Base-by-base conservation (phyloP, 2,329 filamentous ascomycete genomes). In the Sphaerulina vaccinii region DNA sequence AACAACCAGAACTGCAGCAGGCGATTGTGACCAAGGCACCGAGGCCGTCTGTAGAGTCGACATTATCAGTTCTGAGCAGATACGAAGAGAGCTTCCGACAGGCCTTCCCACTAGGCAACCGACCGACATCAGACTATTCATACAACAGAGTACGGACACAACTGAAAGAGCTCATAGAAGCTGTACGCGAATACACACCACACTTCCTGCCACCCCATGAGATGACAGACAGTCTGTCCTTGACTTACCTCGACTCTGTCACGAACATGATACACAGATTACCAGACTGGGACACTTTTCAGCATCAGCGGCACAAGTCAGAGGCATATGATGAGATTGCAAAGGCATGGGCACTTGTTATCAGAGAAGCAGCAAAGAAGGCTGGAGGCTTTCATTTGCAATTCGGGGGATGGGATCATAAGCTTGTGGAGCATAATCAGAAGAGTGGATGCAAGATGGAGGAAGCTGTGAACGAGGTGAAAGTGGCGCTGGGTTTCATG, bases 301-400 rank as follows among this genome's bases (percentile, higher is more conserved):
- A 89, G 57, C 87, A 96, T 73, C 91, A 91, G 60, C 82, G 96
- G 63, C 89, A 95, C 75, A 96, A 96, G 71, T 87, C 96, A 60
- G 90, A 90, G 58, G 91, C 92, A 5, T 99, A 99, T 67, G 92
- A 99, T 65, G 93, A 97, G 68, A 91, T 99, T 58, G 86, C 89
- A 21, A 90, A 87, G 65, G 93, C 93, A 1, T 99, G 93, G 93
- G 85, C 89, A 13, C 71, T 95, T 60, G 92, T 96, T 43, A 87
- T 99, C 61, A 86, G 85, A 55, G 93, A 99, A 71, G 90, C 90
- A 1, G 85, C 87, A 18, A 97, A 97, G 75, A 82, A 88, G 61
- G 92, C 90, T 9, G 91, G 90, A 22, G 93, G 93, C 27, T 93
- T 97, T 64, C 84, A 89, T 59, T 68, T 99, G 59, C 88, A 96